Evolutionary conservation across 345 rosid genomes (phyloP).

Genomic region (Eucalyptus cloeziana): DNA sequence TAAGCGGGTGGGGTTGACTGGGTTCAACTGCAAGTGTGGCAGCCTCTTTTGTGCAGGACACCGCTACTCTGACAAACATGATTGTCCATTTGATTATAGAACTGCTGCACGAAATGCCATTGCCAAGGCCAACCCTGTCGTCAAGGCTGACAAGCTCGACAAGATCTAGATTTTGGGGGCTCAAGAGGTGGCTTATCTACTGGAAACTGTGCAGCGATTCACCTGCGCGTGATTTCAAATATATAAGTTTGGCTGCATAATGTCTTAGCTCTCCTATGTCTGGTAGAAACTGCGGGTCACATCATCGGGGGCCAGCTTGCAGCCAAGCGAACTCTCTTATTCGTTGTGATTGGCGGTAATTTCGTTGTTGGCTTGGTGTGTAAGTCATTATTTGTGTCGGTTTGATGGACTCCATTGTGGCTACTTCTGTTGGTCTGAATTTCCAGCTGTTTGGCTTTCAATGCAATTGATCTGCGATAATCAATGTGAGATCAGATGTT

Average conservation of each 20-base stretch:
- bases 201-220: not conserved
- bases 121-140: slow-evolving; percentile 54
- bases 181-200: not conserved
- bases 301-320: slow-evolving; percentile 14
- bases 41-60: slow-evolving; percentile 48
- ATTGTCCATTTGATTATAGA: slow-evolving; percentile 55
- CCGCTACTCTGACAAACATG: slow-evolving; percentile 67
- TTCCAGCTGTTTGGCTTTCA: not conserved
- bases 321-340: not conserved
- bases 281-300: not conserved
- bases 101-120: slow-evolving; percentile 41
- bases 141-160: slow-evolving; percentile 54
- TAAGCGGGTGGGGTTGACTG: slow-evolving; percentile 54
- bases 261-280: slow-evolving; percentile 8
- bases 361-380: slow-evolving; percentile 12
- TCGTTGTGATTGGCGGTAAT: slow-evolving; percentile 10
- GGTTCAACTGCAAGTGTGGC: slow-evolving; percentile 60
- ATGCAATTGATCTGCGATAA: not conserved
- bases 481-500: not conserved
- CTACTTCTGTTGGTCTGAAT: not conserved
- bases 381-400: slow-evolving; percentile 18
- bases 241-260: slow-evolving; percentile 11
- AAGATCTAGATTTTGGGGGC: slow-evolving; percentile 20
- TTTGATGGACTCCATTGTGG: not conserved
- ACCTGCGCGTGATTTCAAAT: not conserved